These are phyloP conservation scores for Raddia guianensis DNA, from an alignment of 176 grass and related monocot genomes.

Conservation along the genomic window DNA sequence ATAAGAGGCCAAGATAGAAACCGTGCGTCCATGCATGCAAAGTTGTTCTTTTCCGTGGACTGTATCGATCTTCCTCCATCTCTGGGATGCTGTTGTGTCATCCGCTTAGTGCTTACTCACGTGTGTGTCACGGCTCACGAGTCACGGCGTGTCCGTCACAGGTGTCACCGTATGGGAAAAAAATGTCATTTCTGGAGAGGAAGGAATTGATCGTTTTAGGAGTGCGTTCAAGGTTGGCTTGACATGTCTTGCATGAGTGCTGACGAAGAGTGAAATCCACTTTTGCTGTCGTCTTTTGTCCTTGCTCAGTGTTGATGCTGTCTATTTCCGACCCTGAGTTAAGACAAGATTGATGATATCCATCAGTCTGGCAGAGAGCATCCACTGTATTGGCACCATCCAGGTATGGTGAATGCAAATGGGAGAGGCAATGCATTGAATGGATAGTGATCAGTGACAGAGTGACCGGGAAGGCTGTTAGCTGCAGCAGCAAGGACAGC, in stretches of 20 bases:
- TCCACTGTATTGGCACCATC: neutral
- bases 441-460: neutral
- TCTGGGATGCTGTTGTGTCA: neutral
- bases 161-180: neutral
- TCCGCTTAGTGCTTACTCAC: neutral
- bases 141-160: conserved; percentile 22
- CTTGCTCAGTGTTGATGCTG: neutral
- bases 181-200: neutral
- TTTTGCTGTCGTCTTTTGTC: neutral
- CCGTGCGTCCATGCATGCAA: neutral
- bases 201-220: neutral
- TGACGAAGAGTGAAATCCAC: neutral
- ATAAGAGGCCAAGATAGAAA: neutral
- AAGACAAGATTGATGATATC: neutral
- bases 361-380: neutral
- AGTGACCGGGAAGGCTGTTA: neutral
- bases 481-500: neutral
- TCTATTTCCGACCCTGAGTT: neutral
- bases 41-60: conserved; percentile 24
- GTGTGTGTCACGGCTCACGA: neutral
- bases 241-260: neutral
- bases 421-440: neutral
- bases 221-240: neutral
- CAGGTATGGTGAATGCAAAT: neutral
- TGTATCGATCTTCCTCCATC: neutral